These are phyloP conservation scores for Ascosphaera apis DNA, from an alignment of 2,329 filamentous ascomycete species.

Conservation along the genomic window DNA sequence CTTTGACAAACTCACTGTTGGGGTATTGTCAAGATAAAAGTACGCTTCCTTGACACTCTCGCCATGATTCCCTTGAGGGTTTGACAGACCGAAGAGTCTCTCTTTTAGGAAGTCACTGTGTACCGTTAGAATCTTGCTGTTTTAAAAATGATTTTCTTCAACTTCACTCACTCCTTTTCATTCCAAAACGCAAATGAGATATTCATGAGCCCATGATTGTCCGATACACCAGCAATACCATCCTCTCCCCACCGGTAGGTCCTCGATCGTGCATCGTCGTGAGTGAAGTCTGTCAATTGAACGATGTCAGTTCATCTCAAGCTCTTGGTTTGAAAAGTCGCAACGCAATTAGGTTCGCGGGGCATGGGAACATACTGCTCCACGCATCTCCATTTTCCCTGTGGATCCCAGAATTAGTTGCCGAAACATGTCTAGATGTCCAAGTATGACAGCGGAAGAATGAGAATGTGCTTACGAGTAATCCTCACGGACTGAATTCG, in stretches of 20 bases:
- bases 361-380: conserved; percentile 46
- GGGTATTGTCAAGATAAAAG: conserved; percentile 90
- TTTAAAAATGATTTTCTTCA: neutral
- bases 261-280: conserved; percentile 73
- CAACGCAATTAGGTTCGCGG: conserved; percentile 1
- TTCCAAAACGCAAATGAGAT: conserved; percentile 97
- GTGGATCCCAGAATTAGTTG: conserved; percentile 9
- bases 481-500: conserved; percentile 54
- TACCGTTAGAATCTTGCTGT: conserved; percentile 3
- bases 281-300: conserved; percentile 94
- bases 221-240: conserved; percentile 86
- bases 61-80: conserved; percentile 90
- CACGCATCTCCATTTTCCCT: conserved; percentile 75
- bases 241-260: conserved; percentile 93
- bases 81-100: conserved; percentile 80
- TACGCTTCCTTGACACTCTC: conserved; percentile 94
- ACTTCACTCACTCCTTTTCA: conserved; percentile 53
- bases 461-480: conserved; percentile 39
- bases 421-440: conserved; percentile 2
- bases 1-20: conserved; percentile 27
- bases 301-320: conserved; percentile 4
- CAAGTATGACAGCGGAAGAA: conserved; percentile 2
- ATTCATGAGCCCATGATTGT: conserved; percentile 77
- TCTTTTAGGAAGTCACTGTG: conserved; percentile 81
- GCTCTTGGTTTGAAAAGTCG: conserved; percentile 3